Evolutionary conservation across 1,284 basidiomycete species (phyloP).

Genomic region (Phenoliferia sp.): DNA sequence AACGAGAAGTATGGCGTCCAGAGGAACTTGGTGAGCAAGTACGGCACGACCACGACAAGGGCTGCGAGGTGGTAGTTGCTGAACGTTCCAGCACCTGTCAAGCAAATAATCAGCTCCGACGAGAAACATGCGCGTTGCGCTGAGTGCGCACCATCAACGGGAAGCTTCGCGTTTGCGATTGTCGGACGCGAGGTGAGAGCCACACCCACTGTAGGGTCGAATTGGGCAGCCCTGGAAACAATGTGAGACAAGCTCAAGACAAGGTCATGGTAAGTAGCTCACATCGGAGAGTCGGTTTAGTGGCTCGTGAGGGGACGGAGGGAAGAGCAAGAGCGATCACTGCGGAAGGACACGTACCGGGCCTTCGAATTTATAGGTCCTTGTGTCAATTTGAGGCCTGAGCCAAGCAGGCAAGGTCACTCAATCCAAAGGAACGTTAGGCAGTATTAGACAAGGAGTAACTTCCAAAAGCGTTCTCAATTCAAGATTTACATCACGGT

Average conservation of each 20-base stretch:
- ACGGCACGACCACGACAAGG: conserved; percentile 68
- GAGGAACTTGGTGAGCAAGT: conserved; percentile 61
- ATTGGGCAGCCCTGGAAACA: conserved; percentile 12
- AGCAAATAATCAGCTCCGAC: neutral
- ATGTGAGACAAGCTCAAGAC: neutral
- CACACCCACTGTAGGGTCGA: conserved; percentile 28
- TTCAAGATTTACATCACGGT: too few relatives aligned
- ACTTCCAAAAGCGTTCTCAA: too few relatives aligned
- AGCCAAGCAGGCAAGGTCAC: too few relatives aligned
- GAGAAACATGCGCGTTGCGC: conserved; percentile 65
- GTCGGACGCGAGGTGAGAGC: conserved; percentile 27
- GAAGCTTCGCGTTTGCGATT: conserved; percentile 68
- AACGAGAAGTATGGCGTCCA: conserved; percentile 69
- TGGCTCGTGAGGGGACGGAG: too few relatives aligned
- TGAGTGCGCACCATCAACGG: conserved; percentile 71
- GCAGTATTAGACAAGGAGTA: too few relatives aligned
- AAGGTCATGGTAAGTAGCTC: neutral
- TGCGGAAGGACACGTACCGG: too few relatives aligned
- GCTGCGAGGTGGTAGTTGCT: conserved; percentile 62
- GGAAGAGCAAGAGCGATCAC: too few relatives aligned
- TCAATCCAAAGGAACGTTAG: too few relatives aligned
- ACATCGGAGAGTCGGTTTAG: too few relatives aligned
- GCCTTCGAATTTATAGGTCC: too few relatives aligned
- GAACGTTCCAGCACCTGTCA: conserved; percentile 39
- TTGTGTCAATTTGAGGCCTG: too few relatives aligned